These are phyloP conservation scores for Cladophialophora yegresii DNA, from an alignment of 2,329 filamentous ascomycete genomes.

Conservation along the genomic window DNA sequence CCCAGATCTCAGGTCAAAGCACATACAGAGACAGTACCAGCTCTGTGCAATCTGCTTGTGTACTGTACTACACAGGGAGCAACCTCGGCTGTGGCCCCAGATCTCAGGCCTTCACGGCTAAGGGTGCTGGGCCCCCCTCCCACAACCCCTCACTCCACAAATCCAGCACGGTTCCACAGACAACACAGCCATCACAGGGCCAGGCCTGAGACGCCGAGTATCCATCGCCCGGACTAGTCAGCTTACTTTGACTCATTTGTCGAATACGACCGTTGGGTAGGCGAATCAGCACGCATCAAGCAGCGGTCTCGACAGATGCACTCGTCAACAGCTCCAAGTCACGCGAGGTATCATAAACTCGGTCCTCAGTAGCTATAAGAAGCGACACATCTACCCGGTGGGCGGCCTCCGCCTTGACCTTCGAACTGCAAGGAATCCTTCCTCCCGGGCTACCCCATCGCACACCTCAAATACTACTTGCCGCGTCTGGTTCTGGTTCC, in stretches of 20 bases:
- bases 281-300: neutral
- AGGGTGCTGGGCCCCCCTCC: neutral
- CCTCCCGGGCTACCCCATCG: too few relatives aligned
- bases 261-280: neutral
- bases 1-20: neutral
- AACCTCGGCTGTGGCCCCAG: neutral
- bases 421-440: neutral
- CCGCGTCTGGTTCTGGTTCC: neutral
- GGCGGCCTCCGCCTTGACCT: neutral
- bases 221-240: neutral
- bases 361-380: neutral
- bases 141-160: conserved; percentile 2
- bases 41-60: neutral
- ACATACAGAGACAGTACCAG: neutral
- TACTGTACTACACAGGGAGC: neutral
- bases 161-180: neutral
- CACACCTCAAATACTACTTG: neutral
- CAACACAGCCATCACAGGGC: neutral
- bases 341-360: neutral
- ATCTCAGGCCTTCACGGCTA: neutral
- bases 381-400: neutral
- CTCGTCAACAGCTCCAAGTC: neutral
- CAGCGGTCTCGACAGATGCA: neutral
- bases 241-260: neutral
- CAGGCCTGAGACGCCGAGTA: neutral